These are phyloP conservation scores for Coemansia sp. DNA, from an alignment of 192 early-diverging fungal species.

Conservation along the genomic window DNA sequence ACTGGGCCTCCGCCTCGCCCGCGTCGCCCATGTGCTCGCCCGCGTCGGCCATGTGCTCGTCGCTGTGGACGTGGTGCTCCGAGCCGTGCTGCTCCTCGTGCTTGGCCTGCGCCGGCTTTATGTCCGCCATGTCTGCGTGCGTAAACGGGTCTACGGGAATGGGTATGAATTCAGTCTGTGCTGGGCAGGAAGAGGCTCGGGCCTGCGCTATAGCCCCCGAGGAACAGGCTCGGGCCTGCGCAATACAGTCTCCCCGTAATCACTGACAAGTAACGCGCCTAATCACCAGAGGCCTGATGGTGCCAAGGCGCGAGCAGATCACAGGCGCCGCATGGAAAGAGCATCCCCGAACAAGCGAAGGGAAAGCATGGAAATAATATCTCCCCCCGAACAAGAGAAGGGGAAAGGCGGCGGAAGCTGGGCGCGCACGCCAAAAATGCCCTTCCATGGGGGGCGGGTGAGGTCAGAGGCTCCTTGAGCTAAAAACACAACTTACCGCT, in stretches of 20 bases:
- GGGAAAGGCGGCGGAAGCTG: background rate
- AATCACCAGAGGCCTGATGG: too few relatives aligned
- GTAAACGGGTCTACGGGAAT: background rate
- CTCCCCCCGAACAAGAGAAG: background rate
- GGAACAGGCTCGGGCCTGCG: too few relatives aligned
- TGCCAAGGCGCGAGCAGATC: too few relatives aligned
- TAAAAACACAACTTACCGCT: constrained; percentile 9
- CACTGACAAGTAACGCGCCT: too few relatives aligned
- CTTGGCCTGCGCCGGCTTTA: constrained; percentile 2
- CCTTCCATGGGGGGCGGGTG: too few relatives aligned
- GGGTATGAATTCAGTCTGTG: too few relatives aligned
- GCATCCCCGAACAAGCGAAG: too few relatives aligned
- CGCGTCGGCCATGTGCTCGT: constrained; percentile 30
- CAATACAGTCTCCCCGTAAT: too few relatives aligned
- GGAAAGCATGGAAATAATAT: background rate
- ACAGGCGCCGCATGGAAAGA: background rate
- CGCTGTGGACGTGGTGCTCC: constrained; percentile 7
- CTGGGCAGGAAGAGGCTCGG: too few relatives aligned
- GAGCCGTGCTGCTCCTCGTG: constrained; percentile 18
- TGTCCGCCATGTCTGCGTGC: background rate
- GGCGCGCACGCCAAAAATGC: background rate
- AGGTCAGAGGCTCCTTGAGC: background rate
- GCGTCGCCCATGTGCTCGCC: constrained; percentile 33
- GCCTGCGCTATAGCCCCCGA: too few relatives aligned
- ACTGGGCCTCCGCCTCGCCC: constrained; percentile 10